These are phyloP conservation scores for Prunus salicina DNA, from an alignment of 306 rosid genomes.

Conservation along the genomic window DNA sequence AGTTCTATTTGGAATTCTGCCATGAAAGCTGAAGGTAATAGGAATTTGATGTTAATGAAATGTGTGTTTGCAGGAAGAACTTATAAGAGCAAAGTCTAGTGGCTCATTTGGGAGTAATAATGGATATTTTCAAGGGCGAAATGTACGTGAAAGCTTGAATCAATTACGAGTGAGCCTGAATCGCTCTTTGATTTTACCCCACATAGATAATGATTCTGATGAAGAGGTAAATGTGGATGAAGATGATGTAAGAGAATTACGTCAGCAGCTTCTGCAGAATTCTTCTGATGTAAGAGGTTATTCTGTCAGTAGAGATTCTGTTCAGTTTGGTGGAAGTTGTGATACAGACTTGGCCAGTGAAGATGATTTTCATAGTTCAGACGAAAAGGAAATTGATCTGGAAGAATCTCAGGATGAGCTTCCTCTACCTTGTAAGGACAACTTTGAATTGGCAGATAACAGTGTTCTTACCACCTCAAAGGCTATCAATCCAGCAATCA, in stretches of 20 bases:
- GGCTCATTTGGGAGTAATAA: conserved; percentile 42
- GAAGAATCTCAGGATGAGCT: conserved; percentile 28
- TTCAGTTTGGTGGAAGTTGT: conserved; percentile 47
- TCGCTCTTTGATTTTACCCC: conserved; percentile 72
- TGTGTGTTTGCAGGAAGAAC: conserved; percentile 68
- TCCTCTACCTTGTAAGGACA: conserved; percentile 40
- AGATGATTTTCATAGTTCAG: conserved; percentile 38
- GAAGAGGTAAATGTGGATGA: conserved; percentile 60
- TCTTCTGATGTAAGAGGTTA: conserved; percentile 45
- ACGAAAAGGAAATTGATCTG: conserved; percentile 48
- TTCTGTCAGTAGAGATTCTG: conserved; percentile 40
- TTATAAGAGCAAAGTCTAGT: conserved; percentile 68
- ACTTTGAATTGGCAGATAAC: conserved; percentile 35
- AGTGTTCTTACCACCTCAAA: conserved; percentile 27
- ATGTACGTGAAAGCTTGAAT: conserved; percentile 86
- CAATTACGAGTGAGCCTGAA: conserved; percentile 77
- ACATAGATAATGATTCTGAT: conserved; percentile 53
- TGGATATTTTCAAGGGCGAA: conserved; percentile 60
- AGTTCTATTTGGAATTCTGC: conserved; percentile 14
- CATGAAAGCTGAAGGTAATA: conserved; percentile 7
- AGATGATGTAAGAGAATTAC: conserved; percentile 64
- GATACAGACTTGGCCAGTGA: conserved; percentile 45
- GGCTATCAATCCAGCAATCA: conserved; percentile 43
- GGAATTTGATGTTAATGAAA: conserved; percentile 9
- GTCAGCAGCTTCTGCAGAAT: conserved; percentile 60